Evolutionary conservation across 2,329 filamentous ascomycete genomes (phyloP).

Genomic region (Elsinoe australis): DNA sequence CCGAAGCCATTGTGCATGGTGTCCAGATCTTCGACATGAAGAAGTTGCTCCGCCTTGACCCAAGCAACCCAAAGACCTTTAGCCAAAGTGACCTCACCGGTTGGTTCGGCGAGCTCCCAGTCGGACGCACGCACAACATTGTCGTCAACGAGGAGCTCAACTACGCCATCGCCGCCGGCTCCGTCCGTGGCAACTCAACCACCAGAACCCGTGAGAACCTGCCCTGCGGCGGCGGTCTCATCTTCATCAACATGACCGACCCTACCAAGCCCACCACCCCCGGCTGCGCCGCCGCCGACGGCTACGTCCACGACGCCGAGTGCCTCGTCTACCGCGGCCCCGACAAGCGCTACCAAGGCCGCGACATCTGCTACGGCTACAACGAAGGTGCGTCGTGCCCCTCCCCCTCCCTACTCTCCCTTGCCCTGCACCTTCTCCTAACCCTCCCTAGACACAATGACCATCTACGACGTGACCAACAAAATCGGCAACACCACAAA

Average conservation of each 20-base stretch:
- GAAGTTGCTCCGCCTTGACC: conserved; percentile 45
- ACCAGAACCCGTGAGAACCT: conserved; percentile 10
- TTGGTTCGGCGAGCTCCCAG: conserved; percentile 36
- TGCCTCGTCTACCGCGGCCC: conserved; percentile 48
- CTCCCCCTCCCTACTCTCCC: background rate
- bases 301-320: conserved; percentile 53
- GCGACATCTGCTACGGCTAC: conserved; percentile 47
- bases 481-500: conserved; percentile 29
- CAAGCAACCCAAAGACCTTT: conserved; percentile 36
- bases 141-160: conserved; percentile 45
- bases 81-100: conserved; percentile 37
- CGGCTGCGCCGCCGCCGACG: conserved; percentile 46
- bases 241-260: conserved; percentile 49
- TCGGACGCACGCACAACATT: conserved; percentile 47
- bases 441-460: conserved; percentile 35
- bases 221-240: conserved; percentile 43
- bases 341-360: conserved; percentile 38
- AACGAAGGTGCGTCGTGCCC: conserved; percentile 37
- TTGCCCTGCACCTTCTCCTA: too few relatives aligned
- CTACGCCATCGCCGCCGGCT: conserved; percentile 40
- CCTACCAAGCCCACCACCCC: conserved; percentile 44
- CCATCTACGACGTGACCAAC: conserved; percentile 40
- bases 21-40: conserved; percentile 58
- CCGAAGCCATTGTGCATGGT: conserved; percentile 45
- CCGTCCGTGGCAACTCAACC: conserved; percentile 36